Conservation (phyloP, 116 monocot genomes). For the Iris pallida region DNA sequence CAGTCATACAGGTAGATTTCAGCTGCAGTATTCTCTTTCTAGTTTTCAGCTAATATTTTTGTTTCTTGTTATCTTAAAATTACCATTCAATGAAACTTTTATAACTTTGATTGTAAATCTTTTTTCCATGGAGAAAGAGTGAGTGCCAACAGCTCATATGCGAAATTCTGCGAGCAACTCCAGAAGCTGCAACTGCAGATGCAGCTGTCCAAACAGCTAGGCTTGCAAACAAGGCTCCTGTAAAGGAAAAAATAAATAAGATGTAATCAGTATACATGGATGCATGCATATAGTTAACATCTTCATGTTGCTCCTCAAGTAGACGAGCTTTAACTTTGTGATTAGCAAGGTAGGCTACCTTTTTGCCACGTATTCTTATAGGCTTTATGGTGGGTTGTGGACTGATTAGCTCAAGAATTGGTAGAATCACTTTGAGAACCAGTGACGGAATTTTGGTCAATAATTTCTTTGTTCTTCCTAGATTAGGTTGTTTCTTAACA, state of each 20-base stretch:
- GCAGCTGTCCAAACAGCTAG: constrained; percentile 96
- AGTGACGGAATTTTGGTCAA: too few species aligned
- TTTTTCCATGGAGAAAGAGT: constrained; percentile 55
- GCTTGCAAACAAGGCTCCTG: constrained; percentile 79
- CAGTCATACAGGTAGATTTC: constrained; percentile 80
- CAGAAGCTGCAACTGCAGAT: constrained; percentile 97
- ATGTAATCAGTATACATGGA: not conserved
- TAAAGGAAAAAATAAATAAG: constrained; percentile 71
- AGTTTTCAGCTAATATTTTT: not conserved
- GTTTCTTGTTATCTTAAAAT: not conserved
- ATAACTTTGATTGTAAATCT: constrained; percentile 1
- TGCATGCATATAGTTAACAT: too few species aligned
- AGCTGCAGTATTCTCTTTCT: not conserved
- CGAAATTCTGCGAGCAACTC: constrained; percentile 96
- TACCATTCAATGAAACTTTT: not conserved
- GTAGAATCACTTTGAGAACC: too few species aligned
- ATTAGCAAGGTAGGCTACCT: too few species aligned
- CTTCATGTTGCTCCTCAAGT: too few species aligned
- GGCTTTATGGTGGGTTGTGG: too few species aligned
- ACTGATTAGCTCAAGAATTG: too few species aligned
- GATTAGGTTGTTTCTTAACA: too few species aligned
- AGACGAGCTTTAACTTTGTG: too few species aligned
- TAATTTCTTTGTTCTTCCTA: too few species aligned
- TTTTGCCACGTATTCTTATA: too few species aligned
- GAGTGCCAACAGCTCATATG: constrained; percentile 97